Evolutionary conservation across 129 eudicot genomes (phyloP).

Genomic region (Lactuca sativa): DNA sequence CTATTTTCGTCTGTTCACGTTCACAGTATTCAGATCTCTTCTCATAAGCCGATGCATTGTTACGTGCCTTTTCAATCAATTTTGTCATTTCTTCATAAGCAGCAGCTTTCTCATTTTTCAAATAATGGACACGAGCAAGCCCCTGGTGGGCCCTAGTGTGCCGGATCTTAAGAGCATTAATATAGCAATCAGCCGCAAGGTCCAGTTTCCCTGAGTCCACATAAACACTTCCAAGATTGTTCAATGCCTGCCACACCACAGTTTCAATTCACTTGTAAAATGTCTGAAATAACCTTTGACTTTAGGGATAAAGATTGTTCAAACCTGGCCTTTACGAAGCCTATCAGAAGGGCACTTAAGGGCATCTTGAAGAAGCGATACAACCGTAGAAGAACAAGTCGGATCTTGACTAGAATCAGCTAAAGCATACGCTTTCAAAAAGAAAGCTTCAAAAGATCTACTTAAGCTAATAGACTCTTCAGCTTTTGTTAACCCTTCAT

Average conservation of each 20-base stretch:
- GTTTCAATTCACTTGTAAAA: neutral
- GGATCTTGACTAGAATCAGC: constrained; percentile 98
- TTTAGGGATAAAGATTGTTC: constrained; percentile 8
- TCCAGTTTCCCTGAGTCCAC: constrained; percentile 89
- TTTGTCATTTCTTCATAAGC: constrained; percentile 95
- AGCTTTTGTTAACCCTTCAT: constrained; percentile 87
- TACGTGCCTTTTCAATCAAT: constrained; percentile 83
- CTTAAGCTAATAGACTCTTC: constrained; percentile 83
- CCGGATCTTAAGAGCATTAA: constrained; percentile 90
- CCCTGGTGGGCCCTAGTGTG: constrained; percentile 99
- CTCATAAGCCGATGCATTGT: constrained; percentile 95
- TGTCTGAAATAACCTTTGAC: neutral
- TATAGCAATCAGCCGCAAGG: constrained; percentile 94
- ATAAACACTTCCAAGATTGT: constrained; percentile 97
- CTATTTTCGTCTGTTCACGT: constrained; percentile 87
- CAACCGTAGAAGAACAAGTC: constrained; percentile 81
- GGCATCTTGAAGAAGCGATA: constrained; percentile 92
- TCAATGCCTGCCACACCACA: constrained; percentile 61
- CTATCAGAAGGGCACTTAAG: constrained; percentile 93
- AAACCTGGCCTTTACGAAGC: constrained; percentile 99
- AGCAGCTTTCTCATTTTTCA: constrained; percentile 75
- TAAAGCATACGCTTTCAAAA: constrained; percentile 95
- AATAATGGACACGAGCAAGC: constrained; percentile 94
- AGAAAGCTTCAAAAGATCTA: constrained; percentile 95
- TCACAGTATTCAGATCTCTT: constrained; percentile 96